A percentile compares a stretch with the other conserved stretches of the same genome.
Evolutionary conservation across 208 protist genomes (phyloP).

Genomic region (Leishmania amazonensis): DNA sequence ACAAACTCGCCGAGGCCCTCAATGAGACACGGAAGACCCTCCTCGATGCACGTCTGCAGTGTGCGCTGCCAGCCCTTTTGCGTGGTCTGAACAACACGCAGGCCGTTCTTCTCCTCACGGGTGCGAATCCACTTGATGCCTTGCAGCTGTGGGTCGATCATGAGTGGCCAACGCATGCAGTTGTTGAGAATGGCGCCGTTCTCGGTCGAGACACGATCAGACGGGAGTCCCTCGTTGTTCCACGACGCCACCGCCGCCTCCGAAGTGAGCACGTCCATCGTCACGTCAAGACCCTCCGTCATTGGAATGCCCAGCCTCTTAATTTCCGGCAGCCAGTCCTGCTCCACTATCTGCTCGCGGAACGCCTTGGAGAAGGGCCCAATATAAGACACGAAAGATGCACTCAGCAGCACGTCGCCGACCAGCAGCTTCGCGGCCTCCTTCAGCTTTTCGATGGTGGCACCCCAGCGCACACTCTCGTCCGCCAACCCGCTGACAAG

Average conservation of each 20-base stretch:
- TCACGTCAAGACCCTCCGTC: constrained; percentile 93
- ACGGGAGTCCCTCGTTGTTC: constrained; percentile 98
- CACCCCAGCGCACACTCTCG: constrained; percentile 97
- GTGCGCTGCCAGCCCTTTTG: constrained; percentile 91
- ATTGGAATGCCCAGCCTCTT: constrained; percentile 92
- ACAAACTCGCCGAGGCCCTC: constrained; percentile 97
- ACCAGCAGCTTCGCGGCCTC: constrained; percentile 90
- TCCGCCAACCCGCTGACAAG: constrained; percentile 96
- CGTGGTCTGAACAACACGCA: constrained; percentile 93
- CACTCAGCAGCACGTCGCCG: constrained; percentile 97
- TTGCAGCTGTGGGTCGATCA: constrained; percentile 99
- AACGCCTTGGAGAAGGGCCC: constrained; percentile 97
- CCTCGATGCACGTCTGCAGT: constrained; percentile 93
- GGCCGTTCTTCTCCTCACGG: constrained; percentile 94
- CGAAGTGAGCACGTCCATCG: constrained; percentile 92
- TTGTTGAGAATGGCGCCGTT: constrained; percentile 97
- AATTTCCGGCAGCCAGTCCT: constrained; percentile 94
- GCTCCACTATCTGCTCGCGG: constrained; percentile 92
- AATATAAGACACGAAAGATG: constrained; percentile 98
- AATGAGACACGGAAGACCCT: constrained; percentile 93
- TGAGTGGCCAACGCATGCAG: constrained; percentile 97
- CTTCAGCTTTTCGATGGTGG: constrained; percentile 93
- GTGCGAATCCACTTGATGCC: constrained; percentile 98
- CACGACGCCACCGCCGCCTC: constrained; percentile 95
- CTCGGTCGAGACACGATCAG: constrained; percentile 97